Evolutionary conservation across 139 green algal genomes (phyloP), one percentile per base, ranked within the genome.

Genomic region (Monoraphidium neglectum): DNA sequence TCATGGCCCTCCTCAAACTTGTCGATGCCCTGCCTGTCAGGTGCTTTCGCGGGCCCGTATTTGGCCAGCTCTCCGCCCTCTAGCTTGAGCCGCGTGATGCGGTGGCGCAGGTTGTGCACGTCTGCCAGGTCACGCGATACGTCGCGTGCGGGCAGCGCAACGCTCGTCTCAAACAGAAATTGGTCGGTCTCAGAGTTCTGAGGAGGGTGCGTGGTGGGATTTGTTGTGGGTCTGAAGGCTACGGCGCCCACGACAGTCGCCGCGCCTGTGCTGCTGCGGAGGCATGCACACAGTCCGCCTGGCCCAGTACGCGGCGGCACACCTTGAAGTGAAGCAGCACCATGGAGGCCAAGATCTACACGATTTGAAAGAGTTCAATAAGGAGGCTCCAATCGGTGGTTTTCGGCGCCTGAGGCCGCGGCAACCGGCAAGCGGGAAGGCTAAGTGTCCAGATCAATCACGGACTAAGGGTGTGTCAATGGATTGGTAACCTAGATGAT

Each of bases 1-100:
- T 88, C 80, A 35, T 74, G 28, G 1, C 76, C 49, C 65, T 94
- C 86, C 26, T 74, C 47, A 68, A 93, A 92, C 65, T 90, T 80
- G 76, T 97, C 92, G n/a, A 97, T 90, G 10, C 91, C 89, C 70
- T 96, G 88, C 82, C 92, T 84, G 56, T 94, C 88, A 4, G 80
- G 85, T 1, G 70, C 81, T 75, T 95, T 95, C 10, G 88, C 82
- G 24, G 88, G 86, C 1, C 92, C 92, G 72, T 94, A 87, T 71
- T 92, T 90, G 15, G 88, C 91, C 0, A 97, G 83, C 82, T 97
- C 90, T 68, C 90, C 87, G 33, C 88, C 90, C 68, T 97, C 92
- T 8, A 91, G 57, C 67, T 93, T 92, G 1, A 97, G 78, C 33
- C 89, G 77, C 4, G 85, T 77, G 15, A 96, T 90, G n/a, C 81